Evolutionary conservation across 495 filamentous ascomycete genomes (phyloP).

Genomic region (Podospora comata): DNA sequence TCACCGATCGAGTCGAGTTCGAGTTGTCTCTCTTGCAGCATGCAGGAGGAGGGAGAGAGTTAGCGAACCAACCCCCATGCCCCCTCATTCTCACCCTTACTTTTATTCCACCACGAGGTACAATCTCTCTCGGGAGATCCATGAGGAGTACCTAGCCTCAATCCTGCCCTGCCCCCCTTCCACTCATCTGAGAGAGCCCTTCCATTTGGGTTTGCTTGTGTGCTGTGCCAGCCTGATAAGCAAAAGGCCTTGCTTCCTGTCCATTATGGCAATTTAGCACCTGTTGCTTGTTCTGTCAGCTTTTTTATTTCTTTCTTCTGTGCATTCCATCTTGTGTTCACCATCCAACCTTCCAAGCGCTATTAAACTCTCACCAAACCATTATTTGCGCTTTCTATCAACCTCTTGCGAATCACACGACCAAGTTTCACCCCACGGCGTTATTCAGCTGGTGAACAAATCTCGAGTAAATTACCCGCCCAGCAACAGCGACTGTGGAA

Average conservation of each 20-base stretch:
- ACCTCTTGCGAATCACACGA: neutral
- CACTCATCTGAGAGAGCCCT: neutral
- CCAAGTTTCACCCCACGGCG: neutral
- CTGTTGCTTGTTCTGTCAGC: neutral
- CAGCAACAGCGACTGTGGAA: too few relatives aligned
- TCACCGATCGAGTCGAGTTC: slow-evolving; percentile 3
- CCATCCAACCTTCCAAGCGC: neutral
- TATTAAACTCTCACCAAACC: neutral
- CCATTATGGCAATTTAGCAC: neutral
- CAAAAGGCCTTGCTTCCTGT: neutral
- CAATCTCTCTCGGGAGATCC: neutral
- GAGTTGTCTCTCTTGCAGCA: neutral
- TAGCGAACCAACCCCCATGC: neutral
- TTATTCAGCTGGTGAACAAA: neutral
- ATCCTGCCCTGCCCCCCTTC: neutral
- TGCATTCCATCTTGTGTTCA: neutral
- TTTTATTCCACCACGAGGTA: neutral
- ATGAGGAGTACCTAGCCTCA: neutral
- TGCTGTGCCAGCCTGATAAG: neutral
- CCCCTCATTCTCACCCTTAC: neutral
- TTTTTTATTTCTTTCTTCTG: neutral
- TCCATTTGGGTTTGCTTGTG: neutral
- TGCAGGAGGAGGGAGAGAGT: slow-evolving; percentile 4
- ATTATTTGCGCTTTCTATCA: neutral
- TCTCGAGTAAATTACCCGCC: neutral